These are phyloP conservation scores for Loxodes magnus DNA, from an alignment of 73 alveolate species.

Conservation along the genomic window DNA sequence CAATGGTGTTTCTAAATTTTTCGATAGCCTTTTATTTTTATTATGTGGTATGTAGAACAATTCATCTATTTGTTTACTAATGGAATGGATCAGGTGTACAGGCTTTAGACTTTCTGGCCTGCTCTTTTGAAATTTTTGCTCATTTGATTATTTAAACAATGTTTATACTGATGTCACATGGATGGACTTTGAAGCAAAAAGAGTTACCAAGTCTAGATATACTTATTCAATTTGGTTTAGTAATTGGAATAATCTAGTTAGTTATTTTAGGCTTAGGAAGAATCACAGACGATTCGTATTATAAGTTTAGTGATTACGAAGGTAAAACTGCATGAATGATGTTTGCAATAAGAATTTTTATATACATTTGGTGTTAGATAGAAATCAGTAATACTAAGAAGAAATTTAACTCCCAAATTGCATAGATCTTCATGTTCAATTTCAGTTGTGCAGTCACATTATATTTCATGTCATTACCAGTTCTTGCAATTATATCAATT, in stretches of 20 bases:
- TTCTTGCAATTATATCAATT: too few species aligned
- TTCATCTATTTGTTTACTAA: not conserved
- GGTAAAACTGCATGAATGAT: not conserved
- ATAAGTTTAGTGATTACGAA: not conserved
- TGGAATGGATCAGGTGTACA: not conserved
- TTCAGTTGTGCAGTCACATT: too few species aligned
- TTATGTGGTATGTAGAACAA: not conserved
- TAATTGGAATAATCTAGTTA: not conserved
- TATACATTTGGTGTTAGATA: not conserved
- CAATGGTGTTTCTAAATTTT: not conserved
- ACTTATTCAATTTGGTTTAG: not conserved
- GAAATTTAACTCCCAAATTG: too few species aligned
- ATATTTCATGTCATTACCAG: too few species aligned
- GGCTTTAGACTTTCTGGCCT: not conserved
- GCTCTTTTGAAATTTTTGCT: not conserved
- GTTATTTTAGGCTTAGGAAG: not conserved
- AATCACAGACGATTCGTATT: not conserved
- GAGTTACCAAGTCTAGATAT: not conserved
- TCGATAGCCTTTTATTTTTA: not conserved
- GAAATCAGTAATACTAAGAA: too few species aligned
- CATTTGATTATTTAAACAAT: not conserved
- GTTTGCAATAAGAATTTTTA: not conserved
- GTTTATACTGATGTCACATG: not conserved
- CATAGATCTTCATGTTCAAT: too few species aligned
- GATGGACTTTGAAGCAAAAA: not conserved